Conservation (phyloP, 2,329 filamentous ascomycete species). For the Calonectria pseudoreteaudii region DNA sequence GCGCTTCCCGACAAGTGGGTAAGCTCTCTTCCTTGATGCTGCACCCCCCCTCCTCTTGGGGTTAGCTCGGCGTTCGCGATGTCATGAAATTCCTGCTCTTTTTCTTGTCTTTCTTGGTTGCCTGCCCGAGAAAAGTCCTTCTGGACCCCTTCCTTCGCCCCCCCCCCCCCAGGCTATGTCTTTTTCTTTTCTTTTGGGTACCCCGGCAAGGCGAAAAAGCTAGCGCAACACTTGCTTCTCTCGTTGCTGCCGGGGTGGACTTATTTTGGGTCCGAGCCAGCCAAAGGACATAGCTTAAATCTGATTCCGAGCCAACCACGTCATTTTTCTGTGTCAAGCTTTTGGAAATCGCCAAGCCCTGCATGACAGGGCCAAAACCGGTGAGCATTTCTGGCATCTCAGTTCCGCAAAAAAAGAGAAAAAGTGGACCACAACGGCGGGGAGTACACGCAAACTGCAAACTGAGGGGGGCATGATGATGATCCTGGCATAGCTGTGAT, state of each 20-base stretch:
- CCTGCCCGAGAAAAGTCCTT: neutral
- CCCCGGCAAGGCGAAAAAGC: neutral
- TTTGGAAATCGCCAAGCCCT: neutral
- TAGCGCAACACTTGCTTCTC: neutral
- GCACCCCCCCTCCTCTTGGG: neutral
- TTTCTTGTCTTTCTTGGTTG: neutral
- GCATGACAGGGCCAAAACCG: neutral
- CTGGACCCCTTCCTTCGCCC: neutral
- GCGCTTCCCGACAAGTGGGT: neutral
- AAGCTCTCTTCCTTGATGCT: too few relatives aligned
- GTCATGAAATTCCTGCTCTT: neutral
- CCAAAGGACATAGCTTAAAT: constrained; percentile 3
- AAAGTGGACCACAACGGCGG: neutral
- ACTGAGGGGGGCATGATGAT: neutral
- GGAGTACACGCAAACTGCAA: neutral
- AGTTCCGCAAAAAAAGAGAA: neutral
- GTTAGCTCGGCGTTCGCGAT: neutral
- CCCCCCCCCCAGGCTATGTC: too few relatives aligned
- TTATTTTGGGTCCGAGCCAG: neutral
- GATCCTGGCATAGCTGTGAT: neutral
- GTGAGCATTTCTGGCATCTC: neutral
- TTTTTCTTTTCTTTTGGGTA: too few relatives aligned
- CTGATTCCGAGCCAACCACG: neutral
- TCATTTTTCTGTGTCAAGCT: constrained; percentile 9
- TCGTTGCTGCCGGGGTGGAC: neutral